phyloP scores from a whole-genome alignment of 2,329 filamentous ascomycete genomes.

The Pleoardoris graminearum region DNA sequence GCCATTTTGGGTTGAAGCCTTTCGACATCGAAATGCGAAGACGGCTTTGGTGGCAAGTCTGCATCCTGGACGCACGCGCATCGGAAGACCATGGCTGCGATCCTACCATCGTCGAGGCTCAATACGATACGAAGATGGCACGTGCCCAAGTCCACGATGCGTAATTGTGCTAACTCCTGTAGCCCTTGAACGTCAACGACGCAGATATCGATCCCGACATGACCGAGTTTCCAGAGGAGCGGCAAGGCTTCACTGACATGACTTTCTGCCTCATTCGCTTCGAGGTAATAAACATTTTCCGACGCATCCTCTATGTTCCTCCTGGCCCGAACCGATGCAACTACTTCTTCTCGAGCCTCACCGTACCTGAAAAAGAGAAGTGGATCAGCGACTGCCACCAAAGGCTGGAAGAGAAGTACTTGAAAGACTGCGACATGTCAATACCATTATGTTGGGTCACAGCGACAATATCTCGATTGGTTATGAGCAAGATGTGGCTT shows the following conservation, averaged over 20 bases:
- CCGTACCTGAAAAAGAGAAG: conserved; percentile 52
- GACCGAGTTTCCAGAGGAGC: conserved; percentile 52
- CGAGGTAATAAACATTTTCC: conserved; percentile 55
- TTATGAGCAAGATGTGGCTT: conserved; percentile 78
- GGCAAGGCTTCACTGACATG: conserved; percentile 61
- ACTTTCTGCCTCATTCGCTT: conserved; percentile 59
- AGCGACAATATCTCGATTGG: conserved; percentile 68
- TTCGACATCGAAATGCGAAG: conserved; percentile 65
- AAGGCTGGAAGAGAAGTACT: conserved; percentile 54
- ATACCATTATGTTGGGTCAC: conserved; percentile 69
- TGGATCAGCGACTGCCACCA: conserved; percentile 55
- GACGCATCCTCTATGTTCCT: conserved; percentile 51
- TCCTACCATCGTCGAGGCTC: conserved; percentile 60
- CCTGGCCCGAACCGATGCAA: conserved; percentile 48
- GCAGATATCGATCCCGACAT: conserved; percentile 55
- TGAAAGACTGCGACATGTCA: conserved; percentile 57
- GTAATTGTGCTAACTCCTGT: conserved; percentile 10
- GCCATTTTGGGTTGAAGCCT: conserved; percentile 58
- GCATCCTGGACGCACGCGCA: conserved; percentile 62
- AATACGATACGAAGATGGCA: conserved; percentile 62
- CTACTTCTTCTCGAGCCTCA: conserved; percentile 49
- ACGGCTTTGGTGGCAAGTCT: conserved; percentile 63
- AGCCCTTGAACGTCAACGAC: conserved; percentile 62
- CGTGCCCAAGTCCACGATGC: background rate
- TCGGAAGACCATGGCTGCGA: conserved; percentile 68